Evolutionary conservation across 2,329 filamentous ascomycete genomes (phyloP), one percentile per base, ranked within the genome.

Genomic region (Diplocarpon rosae): DNA sequence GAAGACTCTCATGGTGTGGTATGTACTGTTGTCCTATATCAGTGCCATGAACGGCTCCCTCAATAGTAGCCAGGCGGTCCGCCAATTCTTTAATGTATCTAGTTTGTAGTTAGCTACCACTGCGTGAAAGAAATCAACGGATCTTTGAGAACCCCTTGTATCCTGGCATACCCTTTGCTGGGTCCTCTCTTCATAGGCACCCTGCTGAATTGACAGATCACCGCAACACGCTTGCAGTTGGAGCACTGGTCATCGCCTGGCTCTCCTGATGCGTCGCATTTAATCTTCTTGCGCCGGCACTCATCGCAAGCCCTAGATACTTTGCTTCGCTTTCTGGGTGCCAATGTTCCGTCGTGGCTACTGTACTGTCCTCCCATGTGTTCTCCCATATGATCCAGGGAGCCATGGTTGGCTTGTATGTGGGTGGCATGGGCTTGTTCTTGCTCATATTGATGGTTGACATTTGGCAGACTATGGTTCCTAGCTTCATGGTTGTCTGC

Each of bases 61-160:
- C 88, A 37, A 95, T 80, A 35, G 76, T 81, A 56, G 89, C 80
- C 47, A 95, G 78, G 20, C 88, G 73, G 59, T 94, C 87, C 17
- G 87, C 86, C 16, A 95, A 73, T 62, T 94, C 87, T 61, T 93
- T 94, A 62, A 95, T 95, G 57, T 94, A 94, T 13, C 81, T 85
- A 56, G 20, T 24, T 27, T 15, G 16, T 10, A 24, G 16, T 39
- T 39, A 43, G 46, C 42, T 16, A 15, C 10, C 13, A 24, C 11
- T 10, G 30, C 10, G 10, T 13, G 16, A 24, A 24, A 24, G 20
- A 24, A 24, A 24, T 24, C 20, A 24, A 24, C 7, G 20, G 20
- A 24, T 24, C 20, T 24, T 24, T 24, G 20, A 7, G 20, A 24
- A 24, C 20, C 20, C 20, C 20, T 24, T 9, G 33, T 32, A 24